A percentile compares a stretch with the other conserved stretches of the same genome.
Evolutionary conservation across 2,329 filamentous ascomycete genomes (phyloP).

Genomic region (Venturia carpophila): DNA sequence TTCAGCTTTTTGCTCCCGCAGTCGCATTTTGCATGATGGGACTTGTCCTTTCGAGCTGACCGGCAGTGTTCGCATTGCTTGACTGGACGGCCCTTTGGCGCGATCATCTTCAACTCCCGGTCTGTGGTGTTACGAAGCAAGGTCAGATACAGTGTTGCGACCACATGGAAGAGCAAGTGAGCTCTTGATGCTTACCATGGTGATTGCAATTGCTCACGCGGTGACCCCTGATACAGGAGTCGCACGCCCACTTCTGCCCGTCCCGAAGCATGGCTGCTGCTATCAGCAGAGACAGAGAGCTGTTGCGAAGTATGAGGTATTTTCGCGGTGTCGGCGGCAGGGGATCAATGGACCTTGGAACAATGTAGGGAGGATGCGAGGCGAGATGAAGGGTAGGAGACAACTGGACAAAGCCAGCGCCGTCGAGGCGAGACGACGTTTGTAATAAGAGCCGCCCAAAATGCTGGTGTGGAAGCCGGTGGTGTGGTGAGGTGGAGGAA

Average conservation of each 20-base stretch:
- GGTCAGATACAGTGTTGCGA: conserved; percentile 16
- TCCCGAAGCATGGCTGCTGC: conserved; percentile 40
- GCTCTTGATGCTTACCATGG: conserved; percentile 58
- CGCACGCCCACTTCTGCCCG: conserved; percentile 96
- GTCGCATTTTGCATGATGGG: conserved; percentile 92
- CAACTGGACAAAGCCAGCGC: conserved; percentile 11
- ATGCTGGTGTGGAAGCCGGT: not conserved
- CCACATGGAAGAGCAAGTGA: conserved; percentile 22
- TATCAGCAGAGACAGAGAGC: not conserved
- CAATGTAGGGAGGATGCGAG: not conserved
- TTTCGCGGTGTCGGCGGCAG: not conserved
- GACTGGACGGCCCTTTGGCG: conserved; percentile 94
- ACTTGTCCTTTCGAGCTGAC: conserved; percentile 88
- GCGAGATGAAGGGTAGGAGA: not conserved
- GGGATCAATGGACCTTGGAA: not conserved
- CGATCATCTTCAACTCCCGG: conserved; percentile 85
- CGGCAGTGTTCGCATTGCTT: conserved; percentile 98
- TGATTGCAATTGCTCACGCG: conserved; percentile 98
- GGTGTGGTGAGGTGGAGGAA: not conserved
- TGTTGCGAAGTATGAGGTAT: not conserved
- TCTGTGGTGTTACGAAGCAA: conserved; percentile 46
- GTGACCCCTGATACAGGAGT: conserved; percentile 96
- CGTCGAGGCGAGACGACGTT: conserved; percentile 4
- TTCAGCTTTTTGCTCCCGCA: conserved; percentile 84
- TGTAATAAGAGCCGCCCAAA: not conserved